These are phyloP conservation scores for Fusarium succisae DNA, from an alignment of 2,329 filamentous ascomycete species.

Conservation along the genomic window DNA sequence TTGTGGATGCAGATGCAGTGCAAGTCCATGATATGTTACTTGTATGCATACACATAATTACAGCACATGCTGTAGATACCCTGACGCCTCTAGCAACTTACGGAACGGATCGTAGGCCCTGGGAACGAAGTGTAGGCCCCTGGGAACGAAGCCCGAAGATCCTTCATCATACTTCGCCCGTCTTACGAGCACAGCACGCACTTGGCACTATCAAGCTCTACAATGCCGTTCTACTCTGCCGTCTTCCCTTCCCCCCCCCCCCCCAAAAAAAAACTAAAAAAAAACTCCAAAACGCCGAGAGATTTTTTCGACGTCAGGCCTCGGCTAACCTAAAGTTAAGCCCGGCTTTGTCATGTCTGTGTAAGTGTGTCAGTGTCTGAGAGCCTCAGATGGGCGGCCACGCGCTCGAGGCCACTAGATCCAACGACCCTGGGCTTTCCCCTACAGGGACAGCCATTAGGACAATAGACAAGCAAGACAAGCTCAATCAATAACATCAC, in stretches of 20 bases:
- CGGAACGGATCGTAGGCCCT: slow-evolving; percentile 30
- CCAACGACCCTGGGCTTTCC: slow-evolving; percentile 8
- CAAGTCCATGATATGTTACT: background rate
- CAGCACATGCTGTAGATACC: background rate
- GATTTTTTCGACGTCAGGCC: slow-evolving; percentile 5
- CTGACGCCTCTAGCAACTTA: background rate
- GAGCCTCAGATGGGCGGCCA: slow-evolving; percentile 29
- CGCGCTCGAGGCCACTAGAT: slow-evolving; percentile 30
- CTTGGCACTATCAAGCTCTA: background rate
- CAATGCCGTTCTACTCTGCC: slow-evolving; percentile 13
- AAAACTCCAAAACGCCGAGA: background rate
- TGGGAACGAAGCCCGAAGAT: slow-evolving; percentile 25
- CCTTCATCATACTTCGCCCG: slow-evolving; percentile 5
- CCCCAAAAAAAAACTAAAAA: no score
- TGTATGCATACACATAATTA: background rate
- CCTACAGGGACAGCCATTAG: background rate
- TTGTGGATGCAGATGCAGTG: slow-evolving; percentile 20
- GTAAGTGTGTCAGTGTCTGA: background rate
- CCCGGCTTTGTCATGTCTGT: background rate
- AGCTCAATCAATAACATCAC: slow-evolving; percentile 21
- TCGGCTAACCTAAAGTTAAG: slow-evolving; percentile 17
- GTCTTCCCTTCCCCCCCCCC: background rate
- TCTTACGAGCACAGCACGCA: background rate
- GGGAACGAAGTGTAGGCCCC: slow-evolving; percentile 12
- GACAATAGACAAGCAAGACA: slow-evolving; percentile 11